These are phyloP conservation scores for Suhomyces coccinellae DNA, from an alignment of 1,139 yeast species.

Conservation along the genomic window DNA sequence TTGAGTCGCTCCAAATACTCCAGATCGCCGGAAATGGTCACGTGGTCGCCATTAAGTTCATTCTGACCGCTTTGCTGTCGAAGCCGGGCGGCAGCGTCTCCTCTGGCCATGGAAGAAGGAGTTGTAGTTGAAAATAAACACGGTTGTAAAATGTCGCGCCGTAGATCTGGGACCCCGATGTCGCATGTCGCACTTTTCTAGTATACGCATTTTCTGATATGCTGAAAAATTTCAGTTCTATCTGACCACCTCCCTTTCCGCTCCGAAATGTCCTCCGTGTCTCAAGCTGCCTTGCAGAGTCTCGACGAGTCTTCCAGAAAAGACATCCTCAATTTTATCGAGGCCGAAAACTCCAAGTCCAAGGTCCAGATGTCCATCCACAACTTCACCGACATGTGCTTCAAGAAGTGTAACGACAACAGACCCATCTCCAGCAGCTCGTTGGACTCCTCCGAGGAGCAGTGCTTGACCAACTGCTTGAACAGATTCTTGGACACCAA, in stretches of 20 bases:
- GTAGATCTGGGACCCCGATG: not conserved
- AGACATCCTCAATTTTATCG: slow-evolving; percentile 75
- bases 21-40: slow-evolving; percentile 3
- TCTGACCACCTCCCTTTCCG: slow-evolving; percentile 3
- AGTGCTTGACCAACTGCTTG: slow-evolving; percentile 77
- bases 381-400: slow-evolving; percentile 85
- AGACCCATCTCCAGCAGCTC: slow-evolving; percentile 50
- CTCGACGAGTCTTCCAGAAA: slow-evolving; percentile 72
- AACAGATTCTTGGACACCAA: slow-evolving; percentile 86
- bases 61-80: not conserved
- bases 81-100: slow-evolving; percentile 1
- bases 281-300: slow-evolving; percentile 58
- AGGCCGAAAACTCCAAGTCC: slow-evolving; percentile 81
- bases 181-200: slow-evolving; percentile 2
- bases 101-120: slow-evolving; percentile 4
- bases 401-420: slow-evolving; percentile 73
- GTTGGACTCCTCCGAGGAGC: slow-evolving; percentile 61
- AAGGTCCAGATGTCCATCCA: slow-evolving; percentile 87
- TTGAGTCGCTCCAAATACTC: slow-evolving; percentile 28
- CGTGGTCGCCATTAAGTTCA: not conserved
- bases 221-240: slow-evolving; percentile 4
- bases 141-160: slow-evolving; percentile 6
- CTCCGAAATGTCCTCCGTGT: slow-evolving; percentile 54
- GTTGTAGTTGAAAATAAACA: not conserved
- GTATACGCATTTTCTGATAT: too few species aligned